These are phyloP conservation scores for Rhizodiscina lignyota DNA, from an alignment of 495 filamentous ascomycete genomes.

Conservation along the genomic window DNA sequence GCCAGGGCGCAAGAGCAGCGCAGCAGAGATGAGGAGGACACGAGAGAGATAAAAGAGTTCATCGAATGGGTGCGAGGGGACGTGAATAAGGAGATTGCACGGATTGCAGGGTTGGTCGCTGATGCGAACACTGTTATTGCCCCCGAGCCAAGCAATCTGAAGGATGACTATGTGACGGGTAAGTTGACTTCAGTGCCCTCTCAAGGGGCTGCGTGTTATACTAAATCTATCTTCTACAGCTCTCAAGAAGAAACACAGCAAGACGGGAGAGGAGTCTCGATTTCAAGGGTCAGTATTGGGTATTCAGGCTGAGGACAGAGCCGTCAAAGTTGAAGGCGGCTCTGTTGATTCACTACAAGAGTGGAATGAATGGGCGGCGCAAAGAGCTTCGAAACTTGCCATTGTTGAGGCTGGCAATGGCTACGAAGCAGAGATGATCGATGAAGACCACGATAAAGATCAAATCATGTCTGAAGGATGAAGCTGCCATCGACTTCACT, in stretches of 20 bases:
- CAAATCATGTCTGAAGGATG: too few species aligned
- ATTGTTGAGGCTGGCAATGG: too few species aligned
- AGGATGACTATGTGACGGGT: constrained; percentile 61
- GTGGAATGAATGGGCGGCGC: too few species aligned
- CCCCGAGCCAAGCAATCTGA: constrained; percentile 28
- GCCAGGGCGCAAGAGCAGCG: constrained; percentile 14
- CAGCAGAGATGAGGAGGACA: constrained; percentile 45
- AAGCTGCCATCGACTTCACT: too few species aligned
- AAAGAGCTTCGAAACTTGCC: too few species aligned
- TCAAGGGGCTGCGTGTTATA: background rate
- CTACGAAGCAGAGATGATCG: too few species aligned
- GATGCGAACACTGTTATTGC: constrained; percentile 25
- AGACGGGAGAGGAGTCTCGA: constrained; percentile 63
- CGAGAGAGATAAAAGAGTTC: constrained; percentile 55
- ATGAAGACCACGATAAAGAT: too few species aligned
- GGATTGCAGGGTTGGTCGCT: constrained; percentile 42
- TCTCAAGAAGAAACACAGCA: constrained; percentile 73
- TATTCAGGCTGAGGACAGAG: constrained; percentile 45
- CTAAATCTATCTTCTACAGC: constrained; percentile 8
- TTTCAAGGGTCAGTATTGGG: constrained; percentile 70
- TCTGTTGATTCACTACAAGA: constrained; percentile 44
- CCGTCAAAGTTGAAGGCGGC: constrained; percentile 56
- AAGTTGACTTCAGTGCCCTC: constrained; percentile 2
- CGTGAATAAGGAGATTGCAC: constrained; percentile 52
- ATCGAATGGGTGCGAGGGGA: constrained; percentile 55